Percentiles rank a stretch among this genome's conserved stretches.
phyloP scores from a whole-genome alignment of 2,329 filamentous ascomycete genomes.

The Colletotrichum zoysiae region DNA sequence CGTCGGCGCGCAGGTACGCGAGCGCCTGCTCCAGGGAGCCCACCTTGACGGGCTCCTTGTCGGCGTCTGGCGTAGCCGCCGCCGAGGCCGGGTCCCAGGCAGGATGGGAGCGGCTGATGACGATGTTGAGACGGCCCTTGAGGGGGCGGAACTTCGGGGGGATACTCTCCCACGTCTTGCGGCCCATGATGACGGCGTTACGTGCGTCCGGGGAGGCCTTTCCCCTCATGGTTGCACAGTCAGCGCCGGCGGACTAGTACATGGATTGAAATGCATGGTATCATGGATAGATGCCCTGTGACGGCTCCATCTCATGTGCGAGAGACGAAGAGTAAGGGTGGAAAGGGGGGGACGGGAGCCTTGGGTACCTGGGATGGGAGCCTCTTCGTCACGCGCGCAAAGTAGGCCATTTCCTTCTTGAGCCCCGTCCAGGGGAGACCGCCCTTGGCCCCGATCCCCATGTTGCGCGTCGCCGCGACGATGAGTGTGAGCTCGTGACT shows the following conservation, averaged over 20 bases:
- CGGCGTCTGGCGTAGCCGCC: slow-evolving; percentile 35
- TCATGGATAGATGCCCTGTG: not conserved
- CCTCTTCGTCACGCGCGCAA: slow-evolving; percentile 87
- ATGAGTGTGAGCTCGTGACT: slow-evolving; percentile 81
- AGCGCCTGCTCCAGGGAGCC: slow-evolving; percentile 71
- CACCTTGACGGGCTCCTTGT: slow-evolving; percentile 68
- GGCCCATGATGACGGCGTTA: slow-evolving; percentile 95
- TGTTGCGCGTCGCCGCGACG: slow-evolving; percentile 88
- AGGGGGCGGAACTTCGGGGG: slow-evolving; percentile 84
- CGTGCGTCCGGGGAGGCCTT: slow-evolving; percentile 50
- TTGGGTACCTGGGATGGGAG: slow-evolving; percentile 57
- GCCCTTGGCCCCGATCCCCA: slow-evolving; percentile 88
- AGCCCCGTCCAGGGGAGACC: slow-evolving; percentile 90
- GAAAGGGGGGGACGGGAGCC: not conserved
- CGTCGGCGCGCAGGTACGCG: slow-evolving; percentile 56
- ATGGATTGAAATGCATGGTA: not conserved
- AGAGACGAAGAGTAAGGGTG: not conserved
- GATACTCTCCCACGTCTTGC: slow-evolving; percentile 96
- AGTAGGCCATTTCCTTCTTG: slow-evolving; percentile 94
- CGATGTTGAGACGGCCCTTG: slow-evolving; percentile 82
- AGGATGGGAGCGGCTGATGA: slow-evolving; percentile 73
- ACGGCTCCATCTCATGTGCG: not conserved
- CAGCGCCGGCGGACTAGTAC: not conserved
- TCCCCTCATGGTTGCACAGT: not conserved
- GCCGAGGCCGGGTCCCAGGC: slow-evolving; percentile 32